Percentiles rank a stretch among this genome's conserved stretches.
These are phyloP conservation scores for Zalaria obscura DNA, from an alignment of 2,329 filamentous ascomycete genomes.

Conservation along the genomic window DNA sequence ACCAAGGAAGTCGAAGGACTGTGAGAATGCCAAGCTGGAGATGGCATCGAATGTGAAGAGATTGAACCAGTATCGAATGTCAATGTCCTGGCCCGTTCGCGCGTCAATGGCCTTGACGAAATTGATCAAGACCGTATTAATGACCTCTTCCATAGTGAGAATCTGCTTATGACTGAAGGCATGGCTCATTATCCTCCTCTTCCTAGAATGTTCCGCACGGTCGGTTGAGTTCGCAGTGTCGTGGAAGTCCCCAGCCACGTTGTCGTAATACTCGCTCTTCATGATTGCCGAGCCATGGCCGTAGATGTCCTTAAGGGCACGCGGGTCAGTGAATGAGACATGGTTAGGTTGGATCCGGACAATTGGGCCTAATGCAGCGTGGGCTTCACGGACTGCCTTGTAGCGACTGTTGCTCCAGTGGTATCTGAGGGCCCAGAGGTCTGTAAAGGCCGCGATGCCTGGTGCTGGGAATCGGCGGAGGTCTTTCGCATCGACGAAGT, in stretches of 20 bases:
- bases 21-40: constrained; percentile 25
- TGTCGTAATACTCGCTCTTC: constrained; percentile 16
- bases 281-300: constrained; percentile 19
- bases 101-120: too few species aligned
- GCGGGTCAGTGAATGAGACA: constrained; percentile 12
- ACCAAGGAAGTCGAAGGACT: constrained; percentile 22
- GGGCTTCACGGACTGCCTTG: constrained; percentile 9
- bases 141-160: too few species aligned
- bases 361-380: neutral
- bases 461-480: constrained; percentile 10
- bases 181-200: constrained; percentile 21
- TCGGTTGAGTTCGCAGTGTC: constrained; percentile 21
- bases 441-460: constrained; percentile 10
- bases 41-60: constrained; percentile 27
- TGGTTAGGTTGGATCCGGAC: constrained; percentile 3
- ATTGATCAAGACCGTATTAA: too few species aligned
- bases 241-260: constrained; percentile 20
- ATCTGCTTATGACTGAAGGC: constrained; percentile 9
- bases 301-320: constrained; percentile 11
- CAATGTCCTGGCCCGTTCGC: constrained; percentile 9
- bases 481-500: constrained; percentile 9
- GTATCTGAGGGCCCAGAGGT: constrained; percentile 10
- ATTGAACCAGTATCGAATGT: constrained; percentile 21
- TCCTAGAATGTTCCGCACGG: constrained; percentile 18
- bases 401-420: constrained; percentile 10